Evolutionary conservation across 2,329 filamentous ascomycete genomes (phyloP).

Genomic region (Colletotrichum endophyticum): DNA sequence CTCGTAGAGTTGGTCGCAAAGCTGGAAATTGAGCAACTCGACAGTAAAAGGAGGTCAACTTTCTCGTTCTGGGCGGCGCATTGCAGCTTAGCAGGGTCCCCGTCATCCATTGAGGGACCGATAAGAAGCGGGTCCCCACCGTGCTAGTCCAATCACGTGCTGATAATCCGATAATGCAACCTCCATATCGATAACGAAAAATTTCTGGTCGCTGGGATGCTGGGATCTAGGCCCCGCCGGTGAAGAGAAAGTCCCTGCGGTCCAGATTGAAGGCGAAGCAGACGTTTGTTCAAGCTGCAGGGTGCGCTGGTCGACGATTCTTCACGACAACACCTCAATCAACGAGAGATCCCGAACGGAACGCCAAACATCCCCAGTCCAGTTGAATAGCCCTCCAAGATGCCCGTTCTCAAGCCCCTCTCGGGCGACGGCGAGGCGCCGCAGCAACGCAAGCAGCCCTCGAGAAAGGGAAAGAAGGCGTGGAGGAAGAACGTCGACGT

Average conservation of each 20-base stretch:
- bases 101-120: slow-evolving; percentile 8
- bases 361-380: not conserved
- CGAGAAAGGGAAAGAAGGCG: slow-evolving; percentile 96
- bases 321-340: not conserved
- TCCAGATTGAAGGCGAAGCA: not conserved
- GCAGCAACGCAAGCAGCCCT: slow-evolving; percentile 84
- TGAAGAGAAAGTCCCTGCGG: not conserved
- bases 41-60: slow-evolving; percentile 18
- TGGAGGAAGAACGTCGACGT: slow-evolving; percentile 99
- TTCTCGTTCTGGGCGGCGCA: not conserved
- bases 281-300: not conserved
- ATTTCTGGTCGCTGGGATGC: slow-evolving; percentile 2
- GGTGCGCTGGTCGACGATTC: not conserved
- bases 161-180: not conserved
- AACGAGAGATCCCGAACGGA: not conserved
- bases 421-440: slow-evolving; percentile 65
- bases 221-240: slow-evolving; percentile 7
- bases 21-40: not conserved
- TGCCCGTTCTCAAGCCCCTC: slow-evolving; percentile 59
- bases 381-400: slow-evolving; percentile 27
- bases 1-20: not conserved
- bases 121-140: not conserved
- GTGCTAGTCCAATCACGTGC: slow-evolving; percentile 4
- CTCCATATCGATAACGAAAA: slow-evolving; percentile 7
- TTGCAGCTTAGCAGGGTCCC: slow-evolving; percentile 1